Conservation (phyloP, 495 filamentous ascomycete genomes). For the Aspergillus ostianus region DNA sequence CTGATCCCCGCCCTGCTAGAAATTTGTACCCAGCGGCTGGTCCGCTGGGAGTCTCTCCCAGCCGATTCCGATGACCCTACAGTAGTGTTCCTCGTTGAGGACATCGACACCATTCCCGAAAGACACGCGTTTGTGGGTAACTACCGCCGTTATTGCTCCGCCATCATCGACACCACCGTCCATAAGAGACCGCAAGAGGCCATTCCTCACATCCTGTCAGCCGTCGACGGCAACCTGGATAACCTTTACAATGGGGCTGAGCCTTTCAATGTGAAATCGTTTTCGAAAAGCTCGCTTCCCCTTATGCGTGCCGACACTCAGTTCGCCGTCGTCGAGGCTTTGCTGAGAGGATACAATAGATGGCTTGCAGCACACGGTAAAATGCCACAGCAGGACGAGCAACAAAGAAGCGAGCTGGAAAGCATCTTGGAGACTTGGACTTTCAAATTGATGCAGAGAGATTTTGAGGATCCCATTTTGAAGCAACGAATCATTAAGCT, state of each 20-base stretch:
- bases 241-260: conserved; percentile 71
- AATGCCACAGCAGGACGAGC: conserved; percentile 58
- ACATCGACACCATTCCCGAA: conserved; percentile 93
- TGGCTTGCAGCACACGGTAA: conserved; percentile 62
- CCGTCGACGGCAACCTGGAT: conserved; percentile 69
- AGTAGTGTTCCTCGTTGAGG: conserved; percentile 78
- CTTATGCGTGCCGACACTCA: conserved; percentile 83
- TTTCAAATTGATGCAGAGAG: conserved; percentile 65
- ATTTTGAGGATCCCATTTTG: conserved; percentile 87
- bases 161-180: conserved; percentile 81
- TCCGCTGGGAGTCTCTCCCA: conserved; percentile 82
- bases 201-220: conserved; percentile 76
- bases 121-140: conserved; percentile 97
- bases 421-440: conserved; percentile 79
- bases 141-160: conserved; percentile 84
- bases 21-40: conserved; percentile 70
- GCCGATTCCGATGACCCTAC: conserved; percentile 77
- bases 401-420: conserved; percentile 60
- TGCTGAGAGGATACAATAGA: conserved; percentile 82
- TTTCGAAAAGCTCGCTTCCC: conserved; percentile 75
- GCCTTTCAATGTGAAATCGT: conserved; percentile 66
- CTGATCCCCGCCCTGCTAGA: conserved; percentile 75
- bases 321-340: conserved; percentile 86
- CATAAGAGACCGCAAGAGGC: conserved; percentile 77
- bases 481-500: conserved; percentile 80